phyloP scores from a whole-genome alignment of 2,329 filamentous ascomycete species.

The Neofusicoccum kwambonambiense region DNA sequence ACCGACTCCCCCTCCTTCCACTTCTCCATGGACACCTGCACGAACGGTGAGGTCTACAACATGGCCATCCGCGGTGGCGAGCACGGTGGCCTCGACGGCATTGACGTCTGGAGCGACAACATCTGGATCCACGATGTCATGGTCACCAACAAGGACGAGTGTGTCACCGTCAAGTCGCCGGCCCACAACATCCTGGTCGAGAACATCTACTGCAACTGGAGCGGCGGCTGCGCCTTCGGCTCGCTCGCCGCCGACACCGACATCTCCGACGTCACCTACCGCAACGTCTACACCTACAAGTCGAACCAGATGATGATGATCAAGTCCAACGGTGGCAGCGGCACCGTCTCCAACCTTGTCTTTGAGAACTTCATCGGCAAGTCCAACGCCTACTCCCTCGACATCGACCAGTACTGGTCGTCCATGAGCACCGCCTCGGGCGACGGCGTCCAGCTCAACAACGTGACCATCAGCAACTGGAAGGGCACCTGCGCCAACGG shows the following conservation, averaged over 20 bases:
- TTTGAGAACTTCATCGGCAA: slow-evolving; percentile 62
- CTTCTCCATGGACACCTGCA: slow-evolving; percentile 51
- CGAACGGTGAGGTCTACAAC: slow-evolving; percentile 56
- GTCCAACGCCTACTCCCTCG: slow-evolving; percentile 57
- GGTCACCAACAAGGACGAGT: slow-evolving; percentile 64
- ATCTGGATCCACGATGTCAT: slow-evolving; percentile 60
- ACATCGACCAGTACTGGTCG: slow-evolving; percentile 57
- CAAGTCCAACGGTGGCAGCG: slow-evolving; percentile 59
- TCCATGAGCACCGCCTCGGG: slow-evolving; percentile 44
- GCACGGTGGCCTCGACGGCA: slow-evolving; percentile 55
- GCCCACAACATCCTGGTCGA: slow-evolving; percentile 58
- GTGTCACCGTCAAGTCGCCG: slow-evolving; percentile 56
- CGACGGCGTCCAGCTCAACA: slow-evolving; percentile 52
- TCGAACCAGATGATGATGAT: slow-evolving; percentile 65
- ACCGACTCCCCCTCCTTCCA: slow-evolving; percentile 54
- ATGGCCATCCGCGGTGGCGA: slow-evolving; percentile 55
- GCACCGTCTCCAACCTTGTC: slow-evolving; percentile 50
- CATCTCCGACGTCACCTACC: slow-evolving; percentile 55
- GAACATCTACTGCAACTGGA: slow-evolving; percentile 62
- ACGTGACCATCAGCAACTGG: slow-evolving; percentile 58
- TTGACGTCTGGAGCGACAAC: slow-evolving; percentile 56
- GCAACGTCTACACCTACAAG: slow-evolving; percentile 58
- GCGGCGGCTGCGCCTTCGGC: slow-evolving; percentile 59
- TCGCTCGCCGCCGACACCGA: slow-evolving; percentile 51
- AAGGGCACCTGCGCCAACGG: slow-evolving; percentile 54